phyloP scores from a whole-genome alignment of 129 eudicot genomes.

The Apium graveolens region DNA sequence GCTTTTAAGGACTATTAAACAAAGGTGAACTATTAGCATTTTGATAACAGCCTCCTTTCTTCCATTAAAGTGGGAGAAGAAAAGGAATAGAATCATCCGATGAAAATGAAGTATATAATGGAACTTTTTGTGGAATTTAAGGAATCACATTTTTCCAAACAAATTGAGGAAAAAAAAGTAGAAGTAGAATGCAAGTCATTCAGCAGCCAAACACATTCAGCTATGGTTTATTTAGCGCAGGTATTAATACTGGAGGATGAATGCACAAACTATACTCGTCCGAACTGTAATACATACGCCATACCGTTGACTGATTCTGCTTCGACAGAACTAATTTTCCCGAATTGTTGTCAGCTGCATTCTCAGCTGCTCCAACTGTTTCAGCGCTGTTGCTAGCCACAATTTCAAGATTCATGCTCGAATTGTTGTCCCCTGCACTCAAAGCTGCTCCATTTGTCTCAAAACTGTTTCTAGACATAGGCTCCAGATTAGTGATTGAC shows the following conservation, averaged over 20 bases:
- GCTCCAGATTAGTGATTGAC: slow-evolving; percentile 23
- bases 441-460: slow-evolving; percentile 27
- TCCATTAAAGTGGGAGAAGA: background rate
- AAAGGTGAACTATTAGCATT: slow-evolving; percentile 18
- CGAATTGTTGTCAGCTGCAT: slow-evolving; percentile 12
- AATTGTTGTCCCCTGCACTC: slow-evolving; percentile 26
- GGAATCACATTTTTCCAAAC: background rate
- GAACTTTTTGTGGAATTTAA: background rate
- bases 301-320: slow-evolving; percentile 22
- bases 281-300: background rate
- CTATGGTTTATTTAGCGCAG: background rate
- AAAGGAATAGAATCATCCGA: background rate
- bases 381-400: slow-evolving; percentile 10
- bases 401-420: slow-evolving; percentile 11
- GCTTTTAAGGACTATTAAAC: slow-evolving; percentile 45
- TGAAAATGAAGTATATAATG: background rate
- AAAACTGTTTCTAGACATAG: slow-evolving; percentile 23
- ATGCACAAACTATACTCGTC: background rate
- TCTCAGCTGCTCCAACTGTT: background rate
- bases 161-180: background rate
- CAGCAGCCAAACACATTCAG: too few relatives aligned
- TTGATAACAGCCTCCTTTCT: slow-evolving; percentile 3
- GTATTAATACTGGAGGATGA: background rate
- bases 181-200: background rate
- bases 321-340: slow-evolving; percentile 14